Evolutionary conservation across 257 asterid species (phyloP), one percentile per base, ranked within the genome.

Genomic region (Penstemon barbatus): DNA sequence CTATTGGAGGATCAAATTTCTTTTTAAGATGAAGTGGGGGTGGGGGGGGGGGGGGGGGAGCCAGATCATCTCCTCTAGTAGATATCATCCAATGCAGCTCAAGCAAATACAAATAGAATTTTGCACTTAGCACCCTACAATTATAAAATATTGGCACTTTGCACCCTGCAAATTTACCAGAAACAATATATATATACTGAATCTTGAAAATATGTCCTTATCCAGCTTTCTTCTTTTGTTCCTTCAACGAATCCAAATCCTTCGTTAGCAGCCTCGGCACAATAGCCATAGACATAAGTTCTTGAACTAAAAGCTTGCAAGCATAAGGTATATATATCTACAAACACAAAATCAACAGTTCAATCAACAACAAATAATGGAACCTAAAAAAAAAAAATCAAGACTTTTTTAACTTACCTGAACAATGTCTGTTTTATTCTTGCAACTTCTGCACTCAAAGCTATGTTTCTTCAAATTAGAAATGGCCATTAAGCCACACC

Each of bases 251-350:
- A 45, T 71, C 58, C 15, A 83, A 63, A 75, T 81, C 89, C 78
- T 80, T 84, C 1, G 88, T 89, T 5, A 84, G 77, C 80, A 86
- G 81, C 71, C 94, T 75, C 0, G 96, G 96, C 15, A 94, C 84
- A 61, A 89, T 86, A 2, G 96, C 91, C 94, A 86, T 86, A 4
- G 96, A 72, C 94, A 89, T 84, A 15, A 89, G 85, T 74, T 89
- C 96, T 78, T 89, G 94, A 60, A 89, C 75, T 15, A 89, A 71
- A 66, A 88, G 83, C 81, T 86, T 88, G 72, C 93, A 88, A 0
- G 96, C 93, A 68, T 89, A 89, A 11, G 94, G 96, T 59, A 83
- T 75, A 71, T 86, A 70, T 70, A 83, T 77, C 96, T 88, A 80
- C 13, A 11, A 36, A 69, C 7, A 68, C 80, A 61, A 52, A 9